Evolutionary conservation across 352 stramenopile species (phyloP).

Genomic region (Lagenidium giganteum): DNA sequence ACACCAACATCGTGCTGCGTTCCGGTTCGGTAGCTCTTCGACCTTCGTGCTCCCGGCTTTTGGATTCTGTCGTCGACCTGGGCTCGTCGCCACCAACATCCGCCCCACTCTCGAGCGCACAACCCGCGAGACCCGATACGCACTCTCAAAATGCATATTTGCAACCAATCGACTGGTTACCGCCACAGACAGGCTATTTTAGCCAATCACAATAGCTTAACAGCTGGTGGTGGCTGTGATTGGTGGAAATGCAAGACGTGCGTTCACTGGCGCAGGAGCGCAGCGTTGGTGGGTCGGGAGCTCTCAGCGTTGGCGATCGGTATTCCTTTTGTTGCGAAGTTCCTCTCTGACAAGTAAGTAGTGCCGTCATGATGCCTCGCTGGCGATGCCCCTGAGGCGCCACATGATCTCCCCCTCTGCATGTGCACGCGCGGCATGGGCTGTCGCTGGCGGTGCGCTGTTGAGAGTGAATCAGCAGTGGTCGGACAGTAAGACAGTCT

Average conservation of each 20-base stretch:
- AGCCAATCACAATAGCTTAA: slow-evolving; percentile 4
- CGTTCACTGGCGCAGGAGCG: slow-evolving; percentile 46
- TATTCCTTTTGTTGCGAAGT: slow-evolving; percentile 83
- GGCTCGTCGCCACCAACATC: slow-evolving; percentile 14
- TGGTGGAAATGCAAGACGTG: no score
- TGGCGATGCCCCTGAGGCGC: no score
- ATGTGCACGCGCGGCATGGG: no score
- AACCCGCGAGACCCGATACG: slow-evolving; percentile 9
- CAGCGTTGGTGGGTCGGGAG: background rate
- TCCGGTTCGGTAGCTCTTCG: slow-evolving; percentile 1
- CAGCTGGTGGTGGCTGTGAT: background rate
- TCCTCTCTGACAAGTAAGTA: slow-evolving; percentile 84
- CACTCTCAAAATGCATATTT: background rate
- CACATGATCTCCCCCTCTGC: no score
- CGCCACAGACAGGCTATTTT: background rate
- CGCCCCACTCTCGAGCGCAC: slow-evolving; percentile 3
- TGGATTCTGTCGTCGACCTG: slow-evolving; percentile 16
- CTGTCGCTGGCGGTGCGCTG: background rate
- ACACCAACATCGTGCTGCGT: slow-evolving; percentile 90
- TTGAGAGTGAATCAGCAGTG: slow-evolving; percentile 3
- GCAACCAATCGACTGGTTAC: slow-evolving; percentile 5
- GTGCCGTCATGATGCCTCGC: no score
- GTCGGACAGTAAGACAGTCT: no score
- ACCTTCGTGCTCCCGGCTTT: background rate
- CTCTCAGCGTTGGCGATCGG: background rate